Conservation (phyloP, 1,284 basidiomycete genomes). For the Cryptococcus floricola region DNA sequence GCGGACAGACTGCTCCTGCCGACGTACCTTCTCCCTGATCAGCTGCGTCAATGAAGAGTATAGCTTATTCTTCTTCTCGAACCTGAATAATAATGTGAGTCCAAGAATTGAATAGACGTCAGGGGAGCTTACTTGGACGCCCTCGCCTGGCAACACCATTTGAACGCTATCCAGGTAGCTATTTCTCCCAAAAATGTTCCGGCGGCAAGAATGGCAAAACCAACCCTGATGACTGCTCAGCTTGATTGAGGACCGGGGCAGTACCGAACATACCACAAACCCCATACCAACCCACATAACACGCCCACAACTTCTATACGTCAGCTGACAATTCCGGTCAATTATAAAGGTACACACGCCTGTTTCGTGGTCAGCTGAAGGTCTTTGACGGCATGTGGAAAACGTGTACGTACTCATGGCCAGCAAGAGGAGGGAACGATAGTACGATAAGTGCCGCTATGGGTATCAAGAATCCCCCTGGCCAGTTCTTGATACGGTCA, state of each 20-base stretch:
- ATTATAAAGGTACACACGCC: background rate
- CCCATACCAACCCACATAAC: slow-evolving; percentile 41
- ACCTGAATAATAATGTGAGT: slow-evolving; percentile 16
- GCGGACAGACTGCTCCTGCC: too few species aligned
- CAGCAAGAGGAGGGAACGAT: slow-evolving; percentile 39
- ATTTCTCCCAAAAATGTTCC: slow-evolving; percentile 46
- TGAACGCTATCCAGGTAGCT: slow-evolving; percentile 43
- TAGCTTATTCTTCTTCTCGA: slow-evolving; percentile 42
- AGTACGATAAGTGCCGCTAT: slow-evolving; percentile 24
- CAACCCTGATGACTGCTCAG: slow-evolving; percentile 5
- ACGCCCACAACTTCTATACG: slow-evolving; percentile 35
- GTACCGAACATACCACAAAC: slow-evolving; percentile 16
- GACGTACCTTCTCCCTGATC: slow-evolving; percentile 39
- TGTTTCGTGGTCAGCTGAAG: too few species aligned
- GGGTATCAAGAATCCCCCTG: slow-evolving; percentile 44
- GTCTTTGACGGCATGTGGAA: background rate
- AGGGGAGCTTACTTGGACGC: slow-evolving; percentile 32
- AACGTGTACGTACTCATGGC: slow-evolving; percentile 33
- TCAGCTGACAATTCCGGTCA: too few species aligned
- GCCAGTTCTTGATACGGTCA: slow-evolving; percentile 32
- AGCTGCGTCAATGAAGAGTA: slow-evolving; percentile 40
- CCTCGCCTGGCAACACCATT: slow-evolving; percentile 37
- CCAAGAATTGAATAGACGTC: background rate
- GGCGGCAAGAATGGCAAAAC: slow-evolving; percentile 42
- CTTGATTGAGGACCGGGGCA: too few species aligned